These are phyloP conservation scores for Fonsecaea nubica DNA, from an alignment of 2,329 filamentous ascomycete species.

Conservation along the genomic window DNA sequence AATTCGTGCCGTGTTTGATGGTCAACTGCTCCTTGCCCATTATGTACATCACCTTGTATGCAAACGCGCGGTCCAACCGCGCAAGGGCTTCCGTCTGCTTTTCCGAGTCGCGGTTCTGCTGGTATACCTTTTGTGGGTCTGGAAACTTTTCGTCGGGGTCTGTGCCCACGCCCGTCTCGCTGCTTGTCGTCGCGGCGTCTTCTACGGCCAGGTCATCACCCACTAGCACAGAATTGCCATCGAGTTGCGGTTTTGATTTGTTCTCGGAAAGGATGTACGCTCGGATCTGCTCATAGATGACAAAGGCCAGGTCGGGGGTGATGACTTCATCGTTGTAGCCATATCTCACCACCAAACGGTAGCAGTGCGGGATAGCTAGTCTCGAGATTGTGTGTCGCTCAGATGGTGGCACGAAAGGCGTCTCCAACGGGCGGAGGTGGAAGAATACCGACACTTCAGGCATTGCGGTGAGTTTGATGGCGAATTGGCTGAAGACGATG, in stretches of 20 bases:
- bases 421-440: conserved; percentile 69
- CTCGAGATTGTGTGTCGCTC: conserved; percentile 56
- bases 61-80: conserved; percentile 52
- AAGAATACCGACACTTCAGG: conserved; percentile 77
- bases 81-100: conserved; percentile 38
- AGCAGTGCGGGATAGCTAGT: conserved; percentile 65
- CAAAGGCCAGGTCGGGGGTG: conserved; percentile 65
- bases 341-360: conserved; percentile 72
- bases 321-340: conserved; percentile 77
- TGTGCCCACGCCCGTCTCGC: background rate
- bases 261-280: conserved; percentile 53
- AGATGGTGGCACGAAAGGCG: conserved; percentile 61
- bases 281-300: conserved; percentile 67
- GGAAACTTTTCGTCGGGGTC: background rate
- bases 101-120: background rate
- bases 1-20: conserved; percentile 43
- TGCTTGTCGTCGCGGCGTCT: background rate
- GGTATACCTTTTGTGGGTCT: background rate
- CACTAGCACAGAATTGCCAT: background rate
- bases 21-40: conserved; percentile 51
- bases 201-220: background rate
- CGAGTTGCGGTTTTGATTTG: background rate
- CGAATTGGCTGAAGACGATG: conserved; percentile 73
- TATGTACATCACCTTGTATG: conserved; percentile 59
- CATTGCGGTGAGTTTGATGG: conserved; percentile 71